Evolutionary conservation across 1,284 basidiomycete genomes (phyloP), one percentile per base, ranked within the genome.

Genomic region (Megacollybia platyphylla): DNA sequence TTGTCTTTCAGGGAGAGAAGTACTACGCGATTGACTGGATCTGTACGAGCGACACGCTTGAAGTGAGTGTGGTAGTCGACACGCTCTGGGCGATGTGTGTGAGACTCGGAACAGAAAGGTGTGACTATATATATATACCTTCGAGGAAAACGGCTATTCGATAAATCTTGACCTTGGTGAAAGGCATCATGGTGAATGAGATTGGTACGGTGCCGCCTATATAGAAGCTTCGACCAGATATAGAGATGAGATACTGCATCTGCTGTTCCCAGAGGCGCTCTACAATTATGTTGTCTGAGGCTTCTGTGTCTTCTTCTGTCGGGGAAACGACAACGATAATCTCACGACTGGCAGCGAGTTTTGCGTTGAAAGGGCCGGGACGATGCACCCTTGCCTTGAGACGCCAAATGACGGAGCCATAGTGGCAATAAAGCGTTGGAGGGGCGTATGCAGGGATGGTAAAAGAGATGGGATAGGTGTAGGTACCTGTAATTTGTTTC

Each of bases 391-490:
- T 74, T 5, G 90, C 92, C 54, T 82, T 87, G 11, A 97, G 71
- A 39, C 70, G 68, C 79, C 96, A 97, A 2, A 60, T 59, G 17
- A 96, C 80, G 7, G 76, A 74, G 10, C 92, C 93, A 55, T 80
- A 87, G 44, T 86, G 77, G 49, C 82, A 83, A 41, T 74, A 71
- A 45, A 96, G 67, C 0, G 81, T 82, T 0, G 94, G 89, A 3
- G 92, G 90, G 3, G 86, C 72, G 46, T 77, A 74, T 3, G 78
- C 69, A 0, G 93, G 90, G 39, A 98, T 79, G 3, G 81, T 70
- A 58, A 97, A 89, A 13, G 87, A 87, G 53, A 98, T 87, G 1
- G 93, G 92, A 59, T 92, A 98, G 35, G 85, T 91, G 59, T 97
- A 97, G 4, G 79, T 84, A n/a, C 90, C 89, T 87, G 52, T 2